Evolutionary conservation across 208 protist genomes (phyloP).

Genomic region (Porcisia hertigi): DNA sequence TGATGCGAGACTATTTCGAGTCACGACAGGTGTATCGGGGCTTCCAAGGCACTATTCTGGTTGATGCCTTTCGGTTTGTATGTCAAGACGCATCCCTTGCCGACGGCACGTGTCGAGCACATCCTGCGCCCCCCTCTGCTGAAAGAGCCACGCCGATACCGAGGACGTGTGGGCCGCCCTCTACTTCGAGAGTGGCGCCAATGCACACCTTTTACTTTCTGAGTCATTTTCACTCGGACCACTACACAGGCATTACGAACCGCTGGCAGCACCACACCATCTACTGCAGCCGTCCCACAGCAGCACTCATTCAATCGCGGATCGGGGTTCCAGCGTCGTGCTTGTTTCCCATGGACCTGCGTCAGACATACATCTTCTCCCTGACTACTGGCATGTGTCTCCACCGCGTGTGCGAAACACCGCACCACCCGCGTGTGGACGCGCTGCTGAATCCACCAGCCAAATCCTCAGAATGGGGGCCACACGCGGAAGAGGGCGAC

Average conservation of each 20-base stretch:
- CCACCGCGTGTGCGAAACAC: conserved; percentile 13
- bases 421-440: conserved; percentile 18
- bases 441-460: conserved; percentile 10
- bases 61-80: conserved; percentile 75
- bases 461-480: not conserved
- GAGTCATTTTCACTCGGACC: conserved; percentile 92
- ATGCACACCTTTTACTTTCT: conserved; percentile 71
- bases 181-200: not conserved
- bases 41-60: conserved; percentile 44
- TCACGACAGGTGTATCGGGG: conserved; percentile 56
- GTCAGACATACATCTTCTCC: conserved; percentile 55
- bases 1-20: conserved; percentile 47
- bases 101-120: not conserved
- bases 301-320: conserved; percentile 44
- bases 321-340: conserved; percentile 44
- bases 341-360: conserved; percentile 55
- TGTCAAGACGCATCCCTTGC: not conserved
- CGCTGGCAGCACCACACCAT: conserved; percentile 61
- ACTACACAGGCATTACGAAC: conserved; percentile 73
- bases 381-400: conserved; percentile 34
- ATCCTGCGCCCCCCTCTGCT: not conserved
- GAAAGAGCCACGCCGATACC: not conserved
- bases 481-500: not conserved
- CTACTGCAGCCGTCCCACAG: conserved; percentile 70
- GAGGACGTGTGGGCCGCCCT: not conserved